Base-by-base conservation (phyloP, 495 filamentous ascomycete genomes). In the Xanthoparmelia taractica region DNA sequence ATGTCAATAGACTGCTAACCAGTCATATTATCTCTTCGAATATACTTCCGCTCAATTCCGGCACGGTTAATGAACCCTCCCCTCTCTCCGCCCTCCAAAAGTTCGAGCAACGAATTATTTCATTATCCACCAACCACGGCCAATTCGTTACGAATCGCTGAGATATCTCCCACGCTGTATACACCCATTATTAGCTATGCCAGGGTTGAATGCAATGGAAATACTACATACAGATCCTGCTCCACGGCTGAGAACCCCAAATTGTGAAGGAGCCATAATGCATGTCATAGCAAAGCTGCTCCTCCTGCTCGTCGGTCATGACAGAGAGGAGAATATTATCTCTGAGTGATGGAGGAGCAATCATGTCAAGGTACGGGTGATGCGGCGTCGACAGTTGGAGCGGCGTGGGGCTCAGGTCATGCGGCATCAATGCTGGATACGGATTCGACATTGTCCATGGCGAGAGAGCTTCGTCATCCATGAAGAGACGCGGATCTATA, bases 331-430 rank as follows among this genome's bases (percentile, higher is more conserved):
- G 37, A 8, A 74, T 59, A 10, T 69, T 65, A 20, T 77, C 72
- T 18, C 74, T 72, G 11, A 77, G 59, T 1, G 69, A 63, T 6
- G 69, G 71, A 10, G 74, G 73, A 23, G 75, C 68, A 33, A 78
- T 68, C 56, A 77, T 63, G 60, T 78, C 76, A 38, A 78, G 72
- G 54, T 74, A 75, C 25, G 70, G 73, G 56, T 75, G 76, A 61
- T 78, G 76, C 15, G 72, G 69, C 4, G 70, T 77, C 54, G 68
- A 68, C 17, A 78, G 66, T 59, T 78, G 75, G 27, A 68, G 58
- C 37, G 66, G 65, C n/a, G 71, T 75, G 10, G 76, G 76, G 56
- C 67, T 70, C 4, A 78, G 60, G 6, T 66, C 27, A 5, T 52
- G 50, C 8, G 71, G 72, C 27, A 63, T 69, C 48, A 74, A 60